A percentile compares a stretch with the other conserved stretches of the same genome.
Evolutionary conservation across 2,329 filamentous ascomycete genomes (phyloP).

Genomic region (Pyrenophora teres): DNA sequence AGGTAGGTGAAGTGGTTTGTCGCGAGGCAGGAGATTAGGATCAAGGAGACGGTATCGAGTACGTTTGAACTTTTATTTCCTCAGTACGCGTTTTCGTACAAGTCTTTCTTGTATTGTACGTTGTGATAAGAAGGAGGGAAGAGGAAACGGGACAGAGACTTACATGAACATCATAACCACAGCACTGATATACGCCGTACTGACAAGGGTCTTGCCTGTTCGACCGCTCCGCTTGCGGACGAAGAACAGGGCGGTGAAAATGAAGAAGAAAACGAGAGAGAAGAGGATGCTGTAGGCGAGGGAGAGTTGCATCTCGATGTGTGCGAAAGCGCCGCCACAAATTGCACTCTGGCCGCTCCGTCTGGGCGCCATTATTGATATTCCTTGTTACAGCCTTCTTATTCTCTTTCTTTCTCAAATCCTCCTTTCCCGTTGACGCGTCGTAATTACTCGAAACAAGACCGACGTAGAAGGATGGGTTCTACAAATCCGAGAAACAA

Average conservation of each 20-base stretch:
- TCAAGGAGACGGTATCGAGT: conserved; percentile 13
- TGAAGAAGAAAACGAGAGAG: conserved; percentile 21
- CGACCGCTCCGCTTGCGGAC: conserved; percentile 23
- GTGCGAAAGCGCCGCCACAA: conserved; percentile 19
- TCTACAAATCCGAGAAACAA: background rate
- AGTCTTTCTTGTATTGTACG: no score
- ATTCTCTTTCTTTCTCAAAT: background rate
- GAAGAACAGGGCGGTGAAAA: conserved; percentile 23
- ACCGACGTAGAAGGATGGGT: background rate
- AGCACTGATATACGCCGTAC: conserved; percentile 20
- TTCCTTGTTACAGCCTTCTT: background rate
- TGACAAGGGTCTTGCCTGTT: conserved; percentile 28
- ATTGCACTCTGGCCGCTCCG: no score
- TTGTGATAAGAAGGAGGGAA: no score
- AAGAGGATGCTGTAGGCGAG: background rate
- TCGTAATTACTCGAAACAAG: background rate
- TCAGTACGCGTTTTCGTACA: no score
- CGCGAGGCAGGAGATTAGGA: conserved; percentile 22
- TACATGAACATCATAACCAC: conserved; percentile 25
- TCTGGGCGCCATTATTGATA: no score
- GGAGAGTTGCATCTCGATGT: no score
- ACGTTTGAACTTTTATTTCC: conserved; percentile 9
- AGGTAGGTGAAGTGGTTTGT: conserved; percentile 1
- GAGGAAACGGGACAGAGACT: conserved; percentile 3
- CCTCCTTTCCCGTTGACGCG: background rate